A percentile compares a stretch with the other conserved stretches of the same genome.
These are phyloP conservation scores for Penicillium sp. DNA, from an alignment of 2,329 filamentous ascomycete genomes.

Conservation along the genomic window DNA sequence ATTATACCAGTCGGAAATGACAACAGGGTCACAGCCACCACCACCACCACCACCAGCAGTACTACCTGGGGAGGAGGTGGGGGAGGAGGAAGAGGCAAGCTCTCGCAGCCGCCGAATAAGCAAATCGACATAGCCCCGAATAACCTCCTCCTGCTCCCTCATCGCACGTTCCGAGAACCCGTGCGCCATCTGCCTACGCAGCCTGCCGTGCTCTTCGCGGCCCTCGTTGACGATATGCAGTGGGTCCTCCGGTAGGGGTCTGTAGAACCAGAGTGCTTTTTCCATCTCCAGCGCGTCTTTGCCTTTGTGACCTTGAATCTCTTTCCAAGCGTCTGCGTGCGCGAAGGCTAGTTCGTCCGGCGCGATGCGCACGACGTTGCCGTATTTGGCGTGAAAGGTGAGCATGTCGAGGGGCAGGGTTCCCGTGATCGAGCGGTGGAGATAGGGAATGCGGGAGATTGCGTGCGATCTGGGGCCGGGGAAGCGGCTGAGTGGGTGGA, in stretches of 20 bases:
- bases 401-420: conserved; percentile 20
- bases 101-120: conserved; percentile 29
- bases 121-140: conserved; percentile 37
- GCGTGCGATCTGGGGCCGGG: conserved; percentile 15
- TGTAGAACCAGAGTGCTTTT: background rate
- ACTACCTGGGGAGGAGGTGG: too few species aligned
- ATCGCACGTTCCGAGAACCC: conserved; percentile 44
- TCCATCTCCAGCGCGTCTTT: conserved; percentile 7
- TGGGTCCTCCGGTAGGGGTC: background rate
- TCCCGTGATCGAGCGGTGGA: background rate
- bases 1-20: conserved; percentile 17
- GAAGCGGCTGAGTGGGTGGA: conserved; percentile 18
- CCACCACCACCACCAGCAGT: too few species aligned
- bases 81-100: background rate
- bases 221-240: conserved; percentile 5
- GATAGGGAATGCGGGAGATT: conserved; percentile 10
- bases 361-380: conserved; percentile 44
- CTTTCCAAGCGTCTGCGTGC: conserved; percentile 35
- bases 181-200: conserved; percentile 38
- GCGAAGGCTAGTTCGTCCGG: conserved; percentile 47
- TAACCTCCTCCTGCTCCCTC: conserved; percentile 37
- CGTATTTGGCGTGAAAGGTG: conserved; percentile 32
- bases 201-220: conserved; percentile 33
- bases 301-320: conserved; percentile 37
- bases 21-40: background rate